These are phyloP conservation scores for Elsinoe australis DNA, from an alignment of 2,329 filamentous ascomycete species.

Conservation along the genomic window DNA sequence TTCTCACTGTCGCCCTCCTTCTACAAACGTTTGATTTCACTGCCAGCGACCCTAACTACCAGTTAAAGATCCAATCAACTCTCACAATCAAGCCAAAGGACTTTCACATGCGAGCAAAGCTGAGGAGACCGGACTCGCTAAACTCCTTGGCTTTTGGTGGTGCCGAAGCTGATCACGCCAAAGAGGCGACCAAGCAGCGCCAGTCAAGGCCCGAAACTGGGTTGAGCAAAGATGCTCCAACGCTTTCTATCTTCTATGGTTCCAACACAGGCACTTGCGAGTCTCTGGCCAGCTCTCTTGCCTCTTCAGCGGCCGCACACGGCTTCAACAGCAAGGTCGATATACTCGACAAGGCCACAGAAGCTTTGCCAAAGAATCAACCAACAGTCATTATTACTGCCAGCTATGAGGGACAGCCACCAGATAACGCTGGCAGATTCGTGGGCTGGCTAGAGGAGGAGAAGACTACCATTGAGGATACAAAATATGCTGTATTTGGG, in stretches of 20 bases:
- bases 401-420: slow-evolving; percentile 66
- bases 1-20: slow-evolving; percentile 55
- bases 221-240: slow-evolving; percentile 33
- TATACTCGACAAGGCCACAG: slow-evolving; percentile 54
- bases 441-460: slow-evolving; percentile 55
- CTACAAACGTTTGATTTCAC: slow-evolving; percentile 65
- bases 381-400: slow-evolving; percentile 62
- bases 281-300: slow-evolving; percentile 56
- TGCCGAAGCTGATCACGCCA: slow-evolving; percentile 5
- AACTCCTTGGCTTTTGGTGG: slow-evolving; percentile 10
- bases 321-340: slow-evolving; percentile 51
- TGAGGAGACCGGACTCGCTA: slow-evolving; percentile 35
- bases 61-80: slow-evolving; percentile 48
- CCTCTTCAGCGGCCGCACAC: slow-evolving; percentile 49
- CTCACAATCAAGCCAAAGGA: slow-evolving; percentile 57
- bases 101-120: slow-evolving; percentile 53
- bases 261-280: slow-evolving; percentile 71
- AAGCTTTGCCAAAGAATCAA: slow-evolving; percentile 51
- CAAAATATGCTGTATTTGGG: slow-evolving; percentile 62
- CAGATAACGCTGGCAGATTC: slow-evolving; percentile 64
- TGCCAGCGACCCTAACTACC: slow-evolving; percentile 54
- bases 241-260: slow-evolving; percentile 62
- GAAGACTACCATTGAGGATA: slow-evolving; percentile 44
- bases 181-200: slow-evolving; percentile 15
- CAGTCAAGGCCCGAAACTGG: neutral